phyloP scores from a whole-genome alignment of 495 filamentous ascomycete genomes.

The Daldinia childiae region DNA sequence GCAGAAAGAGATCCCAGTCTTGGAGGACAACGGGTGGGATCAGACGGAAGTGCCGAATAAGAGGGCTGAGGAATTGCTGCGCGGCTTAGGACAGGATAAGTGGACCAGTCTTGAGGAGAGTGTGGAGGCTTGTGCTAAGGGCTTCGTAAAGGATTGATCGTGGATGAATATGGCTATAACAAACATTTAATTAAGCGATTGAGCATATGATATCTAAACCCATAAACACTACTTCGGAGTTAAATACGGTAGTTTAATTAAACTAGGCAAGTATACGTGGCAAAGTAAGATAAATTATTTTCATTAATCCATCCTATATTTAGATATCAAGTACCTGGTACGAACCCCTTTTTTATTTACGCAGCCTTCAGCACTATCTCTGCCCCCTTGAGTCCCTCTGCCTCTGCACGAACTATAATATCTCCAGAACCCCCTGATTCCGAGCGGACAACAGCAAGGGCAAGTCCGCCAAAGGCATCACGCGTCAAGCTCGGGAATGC shows the following conservation, averaged over 20 bases:
- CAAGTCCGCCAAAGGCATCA: slow-evolving; percentile 56
- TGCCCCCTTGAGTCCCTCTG: slow-evolving; percentile 44
- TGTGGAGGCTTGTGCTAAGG: slow-evolving; percentile 36
- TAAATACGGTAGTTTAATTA: not conserved
- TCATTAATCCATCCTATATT: not conserved
- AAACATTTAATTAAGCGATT: not conserved
- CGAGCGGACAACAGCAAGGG: slow-evolving; percentile 53
- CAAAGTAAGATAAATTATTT: not conserved
- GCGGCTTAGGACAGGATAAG: slow-evolving; percentile 42
- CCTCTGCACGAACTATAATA: slow-evolving; percentile 50
- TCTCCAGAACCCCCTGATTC: slow-evolving; percentile 44
- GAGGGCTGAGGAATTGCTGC: slow-evolving; percentile 44
- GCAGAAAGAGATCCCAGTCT: slow-evolving; percentile 35
- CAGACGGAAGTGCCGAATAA: slow-evolving; percentile 48
- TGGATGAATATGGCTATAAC: not conserved
- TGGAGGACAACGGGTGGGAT: slow-evolving; percentile 47
- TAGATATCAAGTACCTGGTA: not conserved
- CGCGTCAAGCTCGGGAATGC: slow-evolving; percentile 53
- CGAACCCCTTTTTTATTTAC: not conserved
- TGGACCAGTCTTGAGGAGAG: slow-evolving; percentile 52
- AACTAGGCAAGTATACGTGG: not conserved
- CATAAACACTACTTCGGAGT: not conserved
- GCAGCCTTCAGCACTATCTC: slow-evolving; percentile 26
- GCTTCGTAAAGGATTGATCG: not conserved
- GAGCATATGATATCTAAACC: not conserved